Evolutionary conservation across 2,329 filamentous ascomycete genomes (phyloP).

Genomic region (Xylaria sp.): DNA sequence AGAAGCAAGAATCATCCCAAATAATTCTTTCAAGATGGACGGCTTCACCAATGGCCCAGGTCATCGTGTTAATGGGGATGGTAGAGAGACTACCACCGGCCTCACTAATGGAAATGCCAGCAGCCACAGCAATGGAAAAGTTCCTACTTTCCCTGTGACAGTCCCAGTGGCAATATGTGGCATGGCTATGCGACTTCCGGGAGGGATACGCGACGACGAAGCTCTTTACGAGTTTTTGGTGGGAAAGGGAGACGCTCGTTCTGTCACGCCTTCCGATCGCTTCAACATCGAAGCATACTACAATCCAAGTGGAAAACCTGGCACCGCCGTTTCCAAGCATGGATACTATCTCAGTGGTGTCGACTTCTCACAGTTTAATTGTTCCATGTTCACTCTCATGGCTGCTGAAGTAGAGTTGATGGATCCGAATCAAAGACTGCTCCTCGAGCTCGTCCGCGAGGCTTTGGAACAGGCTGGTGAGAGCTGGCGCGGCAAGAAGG

Average conservation of each 20-base stretch:
- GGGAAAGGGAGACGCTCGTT: conserved; percentile 23
- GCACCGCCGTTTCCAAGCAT: conserved; percentile 11
- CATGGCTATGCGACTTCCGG: conserved; percentile 31
- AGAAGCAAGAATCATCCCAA: too few species aligned
- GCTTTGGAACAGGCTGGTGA: conserved; percentile 40
- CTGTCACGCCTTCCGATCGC: conserved; percentile 21
- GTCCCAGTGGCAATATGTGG: conserved; percentile 37
- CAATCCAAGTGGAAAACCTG: conserved; percentile 12
- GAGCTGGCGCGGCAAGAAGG: conserved; percentile 33
- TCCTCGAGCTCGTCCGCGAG: conserved; percentile 41
- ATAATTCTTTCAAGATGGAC: too few species aligned
- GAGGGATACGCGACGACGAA: conserved; percentile 20
- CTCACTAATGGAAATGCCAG: too few species aligned
- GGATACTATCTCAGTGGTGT: background rate
- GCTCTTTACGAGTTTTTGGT: conserved; percentile 32
- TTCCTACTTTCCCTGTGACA: too few species aligned
- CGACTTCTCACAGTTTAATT: background rate
- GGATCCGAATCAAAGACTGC: conserved; percentile 41
- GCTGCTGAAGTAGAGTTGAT: conserved; percentile 32
- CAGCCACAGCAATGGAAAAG: too few species aligned
- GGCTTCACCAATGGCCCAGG: too few species aligned
- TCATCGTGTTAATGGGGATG: too few species aligned
- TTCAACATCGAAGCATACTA: conserved; percentile 25
- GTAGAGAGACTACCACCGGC: too few species aligned
- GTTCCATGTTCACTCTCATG: background rate